Conservation (phyloP, 805 yeast genomes). For the Saccharomycopsis oosterbeekiorum region DNA sequence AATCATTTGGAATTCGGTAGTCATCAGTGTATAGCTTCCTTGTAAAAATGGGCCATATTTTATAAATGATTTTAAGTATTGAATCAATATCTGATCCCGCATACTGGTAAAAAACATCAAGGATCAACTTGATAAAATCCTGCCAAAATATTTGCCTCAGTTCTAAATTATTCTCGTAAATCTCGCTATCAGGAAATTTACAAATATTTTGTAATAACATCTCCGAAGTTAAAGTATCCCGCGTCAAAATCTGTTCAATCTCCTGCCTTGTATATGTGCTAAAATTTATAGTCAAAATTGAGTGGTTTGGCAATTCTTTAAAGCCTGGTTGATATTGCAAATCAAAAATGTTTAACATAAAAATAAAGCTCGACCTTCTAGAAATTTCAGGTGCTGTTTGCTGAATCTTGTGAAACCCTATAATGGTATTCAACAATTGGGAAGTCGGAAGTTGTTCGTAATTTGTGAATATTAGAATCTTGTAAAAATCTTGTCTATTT, state of each 20-base stretch:
- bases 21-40: not conserved
- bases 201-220: slow-evolving; percentile 18
- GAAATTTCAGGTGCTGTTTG: not conserved
- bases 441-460: not conserved
- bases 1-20: not conserved
- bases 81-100: slow-evolving; percentile 31
- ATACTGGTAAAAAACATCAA: slow-evolving; percentile 32
- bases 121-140: slow-evolving; percentile 31
- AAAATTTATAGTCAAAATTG: slow-evolving; percentile 30
- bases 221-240: slow-evolving; percentile 21
- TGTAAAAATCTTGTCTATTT: slow-evolving; percentile 3
- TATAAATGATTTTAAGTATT: slow-evolving; percentile 17
- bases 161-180: slow-evolving; percentile 12
- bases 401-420: slow-evolving; percentile 6
- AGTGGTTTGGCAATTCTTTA: slow-evolving; percentile 23
- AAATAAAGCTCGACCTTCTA: slow-evolving; percentile 3
- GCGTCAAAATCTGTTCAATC: slow-evolving; percentile 26
- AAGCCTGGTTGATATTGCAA: slow-evolving; percentile 22
- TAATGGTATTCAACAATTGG: not conserved
- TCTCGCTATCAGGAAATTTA: not conserved
- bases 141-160: slow-evolving; percentile 27
- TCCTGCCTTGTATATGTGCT: slow-evolving; percentile 28
- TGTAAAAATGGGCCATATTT: slow-evolving; percentile 15
- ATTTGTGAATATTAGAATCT: slow-evolving; percentile 3
- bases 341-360: slow-evolving; percentile 9